phyloP scores from a whole-genome alignment of 2,329 filamentous ascomycete genomes.

The Cercospora sojina region DNA sequence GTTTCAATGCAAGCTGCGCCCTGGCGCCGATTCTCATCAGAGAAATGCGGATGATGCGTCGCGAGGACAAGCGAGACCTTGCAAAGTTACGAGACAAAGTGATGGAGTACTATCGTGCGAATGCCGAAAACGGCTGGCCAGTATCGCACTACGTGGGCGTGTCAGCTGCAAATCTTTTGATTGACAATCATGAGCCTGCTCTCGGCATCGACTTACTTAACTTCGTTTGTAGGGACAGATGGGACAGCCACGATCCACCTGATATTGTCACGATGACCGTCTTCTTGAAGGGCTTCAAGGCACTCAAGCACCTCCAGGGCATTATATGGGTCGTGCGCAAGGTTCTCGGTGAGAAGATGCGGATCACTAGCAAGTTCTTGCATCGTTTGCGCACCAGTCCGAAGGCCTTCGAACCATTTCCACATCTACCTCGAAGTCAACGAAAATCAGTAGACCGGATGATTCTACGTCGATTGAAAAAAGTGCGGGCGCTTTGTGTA shows the following conservation, averaged over 20 bases:
- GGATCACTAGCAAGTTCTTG: conserved; percentile 33
- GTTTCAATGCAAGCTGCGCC: conserved; percentile 34
- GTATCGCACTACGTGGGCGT: conserved; percentile 33
- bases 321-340: conserved; percentile 33
- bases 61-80: conserved; percentile 17
- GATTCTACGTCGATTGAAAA: background rate
- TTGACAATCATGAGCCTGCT: conserved; percentile 28
- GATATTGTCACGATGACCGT: conserved; percentile 37
- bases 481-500: background rate
- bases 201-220: conserved; percentile 35
- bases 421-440: background rate
- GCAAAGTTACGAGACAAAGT: conserved; percentile 26
- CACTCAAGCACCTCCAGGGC: conserved; percentile 24
- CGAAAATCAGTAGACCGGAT: background rate
- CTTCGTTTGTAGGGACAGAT: conserved; percentile 30
- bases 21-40: conserved; percentile 33
- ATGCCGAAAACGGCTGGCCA: conserved; percentile 31
- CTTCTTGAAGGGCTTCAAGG: conserved; percentile 34
- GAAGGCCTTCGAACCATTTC: background rate
- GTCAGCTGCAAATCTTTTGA: conserved; percentile 34
- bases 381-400: background rate
- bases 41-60: conserved; percentile 23
- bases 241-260: conserved; percentile 25
- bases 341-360: conserved; percentile 33
- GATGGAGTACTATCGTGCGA: conserved; percentile 35